Evolutionary conservation across 345 rosid species (phyloP), one percentile per base, ranked within the genome.

Genomic region (Noccaea bulbosa): DNA sequence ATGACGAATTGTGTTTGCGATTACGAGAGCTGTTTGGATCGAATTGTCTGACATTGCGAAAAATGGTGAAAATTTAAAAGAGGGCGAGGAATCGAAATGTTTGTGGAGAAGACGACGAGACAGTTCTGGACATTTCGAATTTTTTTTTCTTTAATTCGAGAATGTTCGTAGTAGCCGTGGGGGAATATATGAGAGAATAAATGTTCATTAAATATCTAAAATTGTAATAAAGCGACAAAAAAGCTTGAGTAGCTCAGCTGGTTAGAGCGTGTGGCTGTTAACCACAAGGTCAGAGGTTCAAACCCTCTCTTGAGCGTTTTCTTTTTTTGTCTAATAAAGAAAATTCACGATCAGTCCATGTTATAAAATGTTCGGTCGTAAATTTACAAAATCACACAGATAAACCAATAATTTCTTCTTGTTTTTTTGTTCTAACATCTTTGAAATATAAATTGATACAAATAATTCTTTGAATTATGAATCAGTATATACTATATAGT

Each of bases 381-480:
- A 35, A 35, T 6, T 6, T 35, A 35, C n/a, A 7, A 35, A 79
- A 78, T 83, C 81, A 82, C 82, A 81, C 85, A 79, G 78, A 78
- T 84, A 76, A 82, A 68, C 82, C 87, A 6, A 2, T 7, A 5
- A 35, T 35, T 35, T 35, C 7, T 35, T 35, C 38, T 6, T 1
- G 7, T 35, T 35, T 5, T 6, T 35, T 35, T 35, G 22, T 35
- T 1, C 8, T 6, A 35, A 5, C 38, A 35, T 35, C 8, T 35
- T 6, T 35, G 38, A 35, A 37, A 35, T 5, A 6, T 35, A 35
- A 35, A 35, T 1, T 35, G 9, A 35, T 35, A 86, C 62, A 54
- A 22, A 46, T 49, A 49, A 15, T 48, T 40, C 35, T 60, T 51
- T 40, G 34, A 50, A 50, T 50, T 60, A 51, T 50, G 7, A 40